phyloP scores from a whole-genome alignment of 768 basidiomycete species.

The Suillus placidus region DNA sequence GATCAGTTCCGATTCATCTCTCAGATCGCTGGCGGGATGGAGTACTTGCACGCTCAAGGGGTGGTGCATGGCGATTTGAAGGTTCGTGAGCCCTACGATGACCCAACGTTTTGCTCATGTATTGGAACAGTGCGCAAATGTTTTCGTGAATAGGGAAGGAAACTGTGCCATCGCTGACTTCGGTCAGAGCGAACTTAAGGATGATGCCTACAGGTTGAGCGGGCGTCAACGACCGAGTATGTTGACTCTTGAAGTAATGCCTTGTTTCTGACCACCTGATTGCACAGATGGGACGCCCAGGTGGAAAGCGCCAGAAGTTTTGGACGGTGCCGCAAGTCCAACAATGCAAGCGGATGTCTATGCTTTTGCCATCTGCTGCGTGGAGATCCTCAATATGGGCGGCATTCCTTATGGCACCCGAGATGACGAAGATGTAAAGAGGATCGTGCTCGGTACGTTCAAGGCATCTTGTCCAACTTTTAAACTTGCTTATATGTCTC shows the following conservation, averaged over 20 bases:
- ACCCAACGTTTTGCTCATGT: background rate
- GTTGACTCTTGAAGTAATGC: slow-evolving; percentile 20
- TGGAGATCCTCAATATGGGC: slow-evolving; percentile 66
- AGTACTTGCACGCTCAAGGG: slow-evolving; percentile 69
- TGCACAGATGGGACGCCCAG: slow-evolving; percentile 60
- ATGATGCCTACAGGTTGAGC: slow-evolving; percentile 65
- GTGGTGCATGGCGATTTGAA: slow-evolving; percentile 84
- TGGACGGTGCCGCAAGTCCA: slow-evolving; percentile 48
- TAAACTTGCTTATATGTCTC: slow-evolving; percentile 20
- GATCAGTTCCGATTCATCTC: slow-evolving; percentile 65
- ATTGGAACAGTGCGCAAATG: slow-evolving; percentile 61
- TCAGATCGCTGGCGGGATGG: slow-evolving; percentile 81
- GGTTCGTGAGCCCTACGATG: slow-evolving; percentile 40
- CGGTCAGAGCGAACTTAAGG: slow-evolving; percentile 79
- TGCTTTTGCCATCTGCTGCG: slow-evolving; percentile 65
- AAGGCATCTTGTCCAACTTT: slow-evolving; percentile 17
- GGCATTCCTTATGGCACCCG: slow-evolving; percentile 58
- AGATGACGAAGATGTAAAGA: slow-evolving; percentile 53
- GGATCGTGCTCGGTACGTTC: slow-evolving; percentile 51
- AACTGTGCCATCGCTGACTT: slow-evolving; percentile 82
- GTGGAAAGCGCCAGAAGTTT: slow-evolving; percentile 74
- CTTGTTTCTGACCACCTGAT: slow-evolving; percentile 3
- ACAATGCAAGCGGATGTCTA: slow-evolving; percentile 68
- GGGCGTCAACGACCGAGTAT: slow-evolving; percentile 51
- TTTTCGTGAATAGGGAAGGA: slow-evolving; percentile 68